Evolutionary conservation across 73 alveolate genomes (phyloP).

Genomic region (Loxodes magnus): DNA sequence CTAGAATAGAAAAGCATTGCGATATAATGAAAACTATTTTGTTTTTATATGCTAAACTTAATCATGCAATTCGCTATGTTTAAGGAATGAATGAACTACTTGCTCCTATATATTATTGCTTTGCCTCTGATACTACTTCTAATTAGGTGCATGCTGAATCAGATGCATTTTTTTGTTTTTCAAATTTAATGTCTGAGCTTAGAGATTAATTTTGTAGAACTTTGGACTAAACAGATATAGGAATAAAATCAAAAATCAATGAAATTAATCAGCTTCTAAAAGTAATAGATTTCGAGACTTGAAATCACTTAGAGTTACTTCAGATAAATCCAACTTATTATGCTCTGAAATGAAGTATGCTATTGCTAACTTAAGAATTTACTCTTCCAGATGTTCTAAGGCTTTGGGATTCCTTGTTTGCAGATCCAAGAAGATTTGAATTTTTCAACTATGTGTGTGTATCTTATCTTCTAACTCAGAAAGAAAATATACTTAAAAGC

Average conservation of each 20-base stretch:
- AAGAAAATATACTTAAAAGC: no score
- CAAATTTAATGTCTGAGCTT: slow-evolving; percentile 45
- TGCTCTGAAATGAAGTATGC: no score
- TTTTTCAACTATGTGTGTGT: no score
- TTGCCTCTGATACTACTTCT: slow-evolving; percentile 33
- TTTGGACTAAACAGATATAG: slow-evolving; percentile 31
- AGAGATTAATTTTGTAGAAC: slow-evolving; percentile 16
- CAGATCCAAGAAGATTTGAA: no score
- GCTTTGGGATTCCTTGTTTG: no score
- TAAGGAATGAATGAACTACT: slow-evolving; percentile 71
- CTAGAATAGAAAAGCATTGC: slow-evolving; percentile 38
- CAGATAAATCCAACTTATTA: slow-evolving; percentile 49
- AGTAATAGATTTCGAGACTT: slow-evolving; percentile 45
- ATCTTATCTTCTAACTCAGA: no score
- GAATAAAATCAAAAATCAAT: slow-evolving; percentile 48
- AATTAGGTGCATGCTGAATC: slow-evolving; percentile 35
- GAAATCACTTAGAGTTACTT: slow-evolving; percentile 30
- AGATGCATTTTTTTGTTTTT: slow-evolving; percentile 63
- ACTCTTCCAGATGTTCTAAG: no score
- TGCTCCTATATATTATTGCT: slow-evolving; percentile 70
- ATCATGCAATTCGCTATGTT: slow-evolving; percentile 60
- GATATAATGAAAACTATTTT: slow-evolving; percentile 60
- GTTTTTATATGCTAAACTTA: slow-evolving; percentile 53
- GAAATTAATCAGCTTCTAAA: slow-evolving; percentile 32
- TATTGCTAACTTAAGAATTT: no score